Conservation (phyloP, 1,284 basidiomycete species). For the Spongiforma sp. region DNA sequence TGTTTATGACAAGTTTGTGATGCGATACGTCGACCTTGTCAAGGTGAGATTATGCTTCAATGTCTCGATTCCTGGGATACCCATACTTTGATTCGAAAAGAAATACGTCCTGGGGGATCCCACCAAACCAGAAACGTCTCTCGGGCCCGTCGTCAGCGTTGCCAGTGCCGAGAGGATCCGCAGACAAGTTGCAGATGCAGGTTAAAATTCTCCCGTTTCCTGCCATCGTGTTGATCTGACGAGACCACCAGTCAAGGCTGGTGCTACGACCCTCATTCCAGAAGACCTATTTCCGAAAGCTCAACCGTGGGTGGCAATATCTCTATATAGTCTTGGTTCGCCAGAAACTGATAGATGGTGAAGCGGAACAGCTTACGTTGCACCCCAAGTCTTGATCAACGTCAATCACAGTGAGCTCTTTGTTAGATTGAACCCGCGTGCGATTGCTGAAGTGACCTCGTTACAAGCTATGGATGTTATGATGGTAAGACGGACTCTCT, state of each 20-base stretch:
- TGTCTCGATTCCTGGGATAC: neutral
- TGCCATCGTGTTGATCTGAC: neutral
- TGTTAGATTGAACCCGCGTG: neutral
- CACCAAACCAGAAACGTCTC: conserved; percentile 69
- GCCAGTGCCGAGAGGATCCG: conserved; percentile 85
- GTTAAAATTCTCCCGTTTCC: conserved; percentile 41
- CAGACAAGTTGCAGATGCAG: conserved; percentile 85
- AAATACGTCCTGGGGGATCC: conserved; percentile 89
- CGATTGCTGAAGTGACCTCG: conserved; percentile 3
- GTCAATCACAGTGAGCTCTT: conserved; percentile 78
- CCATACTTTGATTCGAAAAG: conserved; percentile 40
- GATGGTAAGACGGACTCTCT: conserved; percentile 57
- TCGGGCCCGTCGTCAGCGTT: conserved; percentile 92
- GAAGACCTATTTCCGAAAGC: conserved; percentile 74
- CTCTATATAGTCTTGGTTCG: no score
- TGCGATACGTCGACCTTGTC: conserved; percentile 74
- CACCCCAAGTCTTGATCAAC: conserved; percentile 87
- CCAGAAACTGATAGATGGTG: conserved; percentile 2
- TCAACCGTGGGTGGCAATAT: conserved; percentile 60
- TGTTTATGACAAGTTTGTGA: conserved; percentile 83
- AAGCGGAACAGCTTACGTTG: conserved; percentile 85
- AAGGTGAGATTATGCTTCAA: conserved; percentile 54
- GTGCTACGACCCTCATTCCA: conserved; percentile 80
- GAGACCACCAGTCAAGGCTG: conserved; percentile 61
- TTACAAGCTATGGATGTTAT: conserved; percentile 88